Conservation (phyloP, 1,139 yeast species). For the Geotrichum siamense region DNA sequence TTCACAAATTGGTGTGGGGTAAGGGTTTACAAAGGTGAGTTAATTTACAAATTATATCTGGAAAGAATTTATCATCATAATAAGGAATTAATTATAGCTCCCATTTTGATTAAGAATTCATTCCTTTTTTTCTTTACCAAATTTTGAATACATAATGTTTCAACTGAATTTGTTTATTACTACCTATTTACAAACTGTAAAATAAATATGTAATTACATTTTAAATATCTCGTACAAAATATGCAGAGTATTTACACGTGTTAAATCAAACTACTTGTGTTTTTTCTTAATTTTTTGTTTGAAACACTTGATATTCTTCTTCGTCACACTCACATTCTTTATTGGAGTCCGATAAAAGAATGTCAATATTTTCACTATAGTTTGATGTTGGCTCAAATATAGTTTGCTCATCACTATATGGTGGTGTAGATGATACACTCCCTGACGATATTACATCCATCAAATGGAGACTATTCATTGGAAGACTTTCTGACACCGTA, state of each 20-base stretch:
- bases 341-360: neutral
- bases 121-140: too few relatives aligned
- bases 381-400: neutral
- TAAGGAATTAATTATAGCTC: too few relatives aligned
- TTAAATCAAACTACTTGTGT: neutral
- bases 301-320: neutral
- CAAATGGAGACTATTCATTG: neutral
- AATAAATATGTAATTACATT: too few relatives aligned
- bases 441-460: neutral
- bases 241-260: neutral
- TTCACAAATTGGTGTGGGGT: too few relatives aligned
- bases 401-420: slow-evolving; percentile 6
- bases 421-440: neutral
- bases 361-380: neutral
- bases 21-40: too few relatives aligned
- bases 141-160: too few relatives aligned
- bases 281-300: neutral
- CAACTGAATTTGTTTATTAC: too few relatives aligned
- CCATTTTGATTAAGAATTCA: too few relatives aligned
- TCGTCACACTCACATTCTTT: neutral
- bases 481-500: neutral
- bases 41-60: too few relatives aligned
- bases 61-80: too few relatives aligned
- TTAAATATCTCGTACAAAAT: too few relatives aligned
- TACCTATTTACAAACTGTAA: too few relatives aligned